These are phyloP conservation scores for Melampsora larici-populina DNA, from an alignment of 1,284 basidiomycete species.

Conservation along the genomic window DNA sequence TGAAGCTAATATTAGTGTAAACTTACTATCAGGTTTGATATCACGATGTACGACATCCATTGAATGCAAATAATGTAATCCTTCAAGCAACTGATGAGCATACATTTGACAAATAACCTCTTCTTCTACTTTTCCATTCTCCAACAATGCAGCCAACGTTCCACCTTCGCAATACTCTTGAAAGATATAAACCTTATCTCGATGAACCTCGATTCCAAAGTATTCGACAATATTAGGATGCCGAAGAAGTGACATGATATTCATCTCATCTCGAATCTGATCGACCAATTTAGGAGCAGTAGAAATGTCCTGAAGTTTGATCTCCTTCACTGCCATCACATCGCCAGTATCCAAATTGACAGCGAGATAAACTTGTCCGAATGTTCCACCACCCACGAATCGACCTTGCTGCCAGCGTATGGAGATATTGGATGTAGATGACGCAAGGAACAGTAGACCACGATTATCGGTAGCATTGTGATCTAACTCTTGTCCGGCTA, in stretches of 20 bases:
- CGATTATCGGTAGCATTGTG: constrained; percentile 86
- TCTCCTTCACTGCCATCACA: constrained; percentile 99
- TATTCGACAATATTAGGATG: constrained; percentile 99
- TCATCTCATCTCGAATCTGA: constrained; percentile 94
- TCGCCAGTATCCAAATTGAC: constrained; percentile 95
- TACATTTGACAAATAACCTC: constrained; percentile 94
- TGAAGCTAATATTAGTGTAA: constrained; percentile 29
- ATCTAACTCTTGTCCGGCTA: constrained; percentile 83
- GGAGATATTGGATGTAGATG: constrained; percentile 84
- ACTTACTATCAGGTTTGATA: constrained; percentile 96
- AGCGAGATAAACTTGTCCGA: constrained; percentile 95
- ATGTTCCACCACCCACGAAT: constrained; percentile 95
- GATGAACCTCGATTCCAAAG: constrained; percentile 97
- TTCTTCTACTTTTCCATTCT: constrained; percentile 93
- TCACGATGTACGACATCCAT: constrained; percentile 92
- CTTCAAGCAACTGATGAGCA: constrained; percentile 94
- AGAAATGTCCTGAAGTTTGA: constrained; percentile 85
- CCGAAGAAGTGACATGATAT: constrained; percentile 96
- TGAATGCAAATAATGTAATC: constrained; percentile 87
- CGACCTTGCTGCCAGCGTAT: constrained; percentile 98
- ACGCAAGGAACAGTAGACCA: constrained; percentile 80
- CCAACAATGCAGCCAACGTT: constrained; percentile 80
- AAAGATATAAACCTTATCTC: constrained; percentile 98
- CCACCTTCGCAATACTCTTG: constrained; percentile 98
- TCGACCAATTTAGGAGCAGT: constrained; percentile 66